Evolutionary conservation across 1,139 yeast species (phyloP).

Genomic region (Blastobotrys aristatus): DNA sequence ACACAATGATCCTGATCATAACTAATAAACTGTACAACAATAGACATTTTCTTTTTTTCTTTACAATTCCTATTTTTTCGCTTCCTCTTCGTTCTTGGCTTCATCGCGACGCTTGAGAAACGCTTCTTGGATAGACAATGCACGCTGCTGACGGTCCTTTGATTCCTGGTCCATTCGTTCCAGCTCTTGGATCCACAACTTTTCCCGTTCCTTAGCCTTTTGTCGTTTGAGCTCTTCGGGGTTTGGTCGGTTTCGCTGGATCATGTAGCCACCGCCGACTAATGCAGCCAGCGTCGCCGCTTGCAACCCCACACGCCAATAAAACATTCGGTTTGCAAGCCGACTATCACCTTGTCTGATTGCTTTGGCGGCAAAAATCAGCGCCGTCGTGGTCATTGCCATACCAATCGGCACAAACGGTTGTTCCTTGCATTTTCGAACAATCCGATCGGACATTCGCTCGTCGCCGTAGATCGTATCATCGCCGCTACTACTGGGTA

Average conservation of each 20-base stretch:
- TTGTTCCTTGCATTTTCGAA: slow-evolving; percentile 35
- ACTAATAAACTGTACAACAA: too few relatives aligned
- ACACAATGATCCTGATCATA: too few relatives aligned
- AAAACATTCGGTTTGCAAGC: slow-evolving; percentile 79
- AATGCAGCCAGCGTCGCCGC: slow-evolving; percentile 76
- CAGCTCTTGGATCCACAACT: slow-evolving; percentile 85
- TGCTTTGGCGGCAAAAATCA: slow-evolving; percentile 70
- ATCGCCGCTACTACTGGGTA: slow-evolving; percentile 12
- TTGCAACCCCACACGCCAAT: slow-evolving; percentile 86
- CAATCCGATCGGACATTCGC: slow-evolving; percentile 27
- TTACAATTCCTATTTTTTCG: slow-evolving; percentile 5
- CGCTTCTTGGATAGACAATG: slow-evolving; percentile 21
- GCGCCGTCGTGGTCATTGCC: slow-evolving; percentile 74
- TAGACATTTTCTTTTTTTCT: slow-evolving; percentile 3
- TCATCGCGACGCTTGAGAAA: slow-evolving; percentile 15
- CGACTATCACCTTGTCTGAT: slow-evolving; percentile 65
- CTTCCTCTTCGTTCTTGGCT: slow-evolving; percentile 12
- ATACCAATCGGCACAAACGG: slow-evolving; percentile 67
- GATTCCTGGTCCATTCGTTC: slow-evolving; percentile 77
- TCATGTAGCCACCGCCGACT: slow-evolving; percentile 73
- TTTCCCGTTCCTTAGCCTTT: slow-evolving; percentile 80
- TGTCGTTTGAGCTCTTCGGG: slow-evolving; percentile 58
- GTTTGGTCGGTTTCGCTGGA: slow-evolving; percentile 54
- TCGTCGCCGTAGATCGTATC: slow-evolving; percentile 16
- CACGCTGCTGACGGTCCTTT: slow-evolving; percentile 40